Percentiles rank a stretch among this genome's conserved stretches.
Evolutionary conservation across 2,329 filamentous ascomycete genomes (phyloP).

Genomic region (Fusarium nematophilum): DNA sequence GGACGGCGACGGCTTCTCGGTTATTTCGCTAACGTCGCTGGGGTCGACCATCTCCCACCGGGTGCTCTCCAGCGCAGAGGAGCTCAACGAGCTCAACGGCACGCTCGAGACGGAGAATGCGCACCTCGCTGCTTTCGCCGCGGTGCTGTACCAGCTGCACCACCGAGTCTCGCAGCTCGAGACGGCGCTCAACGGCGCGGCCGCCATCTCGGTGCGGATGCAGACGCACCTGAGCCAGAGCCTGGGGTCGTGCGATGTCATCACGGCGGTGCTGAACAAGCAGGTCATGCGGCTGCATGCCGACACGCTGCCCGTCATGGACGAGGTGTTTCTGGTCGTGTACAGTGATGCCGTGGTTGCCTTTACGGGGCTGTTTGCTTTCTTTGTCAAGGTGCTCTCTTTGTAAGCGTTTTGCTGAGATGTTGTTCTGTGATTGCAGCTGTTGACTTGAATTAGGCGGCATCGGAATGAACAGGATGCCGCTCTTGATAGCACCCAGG

Average conservation of each 20-base stretch:
- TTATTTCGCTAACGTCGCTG: conserved; percentile 47
- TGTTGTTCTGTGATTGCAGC: not conserved
- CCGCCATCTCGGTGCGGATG: conserved; percentile 45
- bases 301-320: conserved; percentile 37
- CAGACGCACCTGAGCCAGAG: conserved; percentile 45
- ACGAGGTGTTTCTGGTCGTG: conserved; percentile 41
- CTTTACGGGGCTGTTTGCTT: conserved; percentile 42
- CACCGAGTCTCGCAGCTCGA: conserved; percentile 42
- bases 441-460: conserved; percentile 15
- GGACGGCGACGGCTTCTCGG: conserved; percentile 51
- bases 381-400: conserved; percentile 35
- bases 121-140: conserved; percentile 38
- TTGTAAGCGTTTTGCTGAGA: conserved; percentile 34
- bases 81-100: conserved; percentile 45
- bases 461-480: conserved; percentile 41
- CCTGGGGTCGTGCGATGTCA: conserved; percentile 45
- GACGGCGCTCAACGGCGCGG: conserved; percentile 37
- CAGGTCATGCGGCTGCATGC: conserved; percentile 49
- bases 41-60: conserved; percentile 48
- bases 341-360: conserved; percentile 40
- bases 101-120: conserved; percentile 23
- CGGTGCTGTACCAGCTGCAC: conserved; percentile 43
- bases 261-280: conserved; percentile 47
- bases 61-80: conserved; percentile 43
- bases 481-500: conserved; percentile 29